Evolutionary conservation across 176 grass and related monocot species (phyloP), one percentile per base, ranked within the genome.

Genomic region (Avena atlantica): DNA sequence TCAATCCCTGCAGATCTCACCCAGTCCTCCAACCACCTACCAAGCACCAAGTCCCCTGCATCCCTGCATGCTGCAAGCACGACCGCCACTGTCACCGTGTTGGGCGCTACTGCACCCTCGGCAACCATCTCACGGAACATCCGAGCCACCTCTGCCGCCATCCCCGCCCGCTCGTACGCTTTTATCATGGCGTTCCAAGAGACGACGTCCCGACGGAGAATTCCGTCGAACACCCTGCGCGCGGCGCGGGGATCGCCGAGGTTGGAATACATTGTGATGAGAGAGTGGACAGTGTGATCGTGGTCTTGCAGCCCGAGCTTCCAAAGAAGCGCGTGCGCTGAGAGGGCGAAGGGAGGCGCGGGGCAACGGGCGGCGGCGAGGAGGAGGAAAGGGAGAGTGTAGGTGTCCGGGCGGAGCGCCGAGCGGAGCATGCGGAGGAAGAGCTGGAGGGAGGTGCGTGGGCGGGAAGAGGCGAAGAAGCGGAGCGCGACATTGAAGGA

Each of bases 21-120:
- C 86, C 82, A 88, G 17, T 29, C 80, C 78, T 98, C 93, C 51
- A 98, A 36, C 92, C 90, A 86, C 83, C 40, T 83, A 13, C 95
- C 92, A 0, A 91, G 76, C 14, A 27, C 69, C 60, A 89, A 19
- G 74, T 97, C 79, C 14, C 86, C 92, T 3, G 89, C 68, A 12
- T 89, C 81, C 11, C 91, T 89, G 42, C 95, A 98, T 0, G 93
- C 89, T 0, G 91, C 42, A 8, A 93, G 84, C 78, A 90, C n/a
- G 3, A 83, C 45, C 0, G 89, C 84, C 12, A 87, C 6, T 0
- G 89, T 90, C 57, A 89, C 87, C 2, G 36, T 20, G n/a, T 89
- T 89, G 13, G 87, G 83, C 19, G 16, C 36, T 65, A 92, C 83
- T 0, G 2, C 57, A 0, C 73, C 83, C 79, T 89, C 78, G 0